Percentiles rank a stretch among this genome's conserved stretches.
Evolutionary conservation across 2,329 filamentous ascomycete species (phyloP).

Genomic region (Phoma herbarum): DNA sequence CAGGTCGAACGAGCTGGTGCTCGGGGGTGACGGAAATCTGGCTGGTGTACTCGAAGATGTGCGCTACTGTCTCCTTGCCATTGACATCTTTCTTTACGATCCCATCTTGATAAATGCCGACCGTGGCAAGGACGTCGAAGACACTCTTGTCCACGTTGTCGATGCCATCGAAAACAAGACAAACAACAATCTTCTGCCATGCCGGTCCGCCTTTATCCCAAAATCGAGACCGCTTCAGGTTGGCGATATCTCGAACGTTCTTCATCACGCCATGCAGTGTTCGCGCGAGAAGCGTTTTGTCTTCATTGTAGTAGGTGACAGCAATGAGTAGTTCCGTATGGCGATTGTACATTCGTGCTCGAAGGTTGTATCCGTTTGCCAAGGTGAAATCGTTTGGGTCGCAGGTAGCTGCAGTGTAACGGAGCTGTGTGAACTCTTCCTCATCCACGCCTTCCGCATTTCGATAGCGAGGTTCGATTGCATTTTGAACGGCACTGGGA

Average conservation of each 20-base stretch:
- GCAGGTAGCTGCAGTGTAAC: neutral
- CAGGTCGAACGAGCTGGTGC: neutral
- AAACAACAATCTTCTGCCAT: neutral
- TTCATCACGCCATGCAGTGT: neutral
- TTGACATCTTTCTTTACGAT: neutral
- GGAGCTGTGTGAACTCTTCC: neutral
- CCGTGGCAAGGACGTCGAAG: neutral
- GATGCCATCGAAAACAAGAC: neutral
- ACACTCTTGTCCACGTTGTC: neutral
- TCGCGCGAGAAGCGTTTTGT: neutral
- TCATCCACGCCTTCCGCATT: neutral
- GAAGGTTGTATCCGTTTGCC: neutral
- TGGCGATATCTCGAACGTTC: neutral
- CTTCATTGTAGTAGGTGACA: neutral
- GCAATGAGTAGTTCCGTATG: neutral
- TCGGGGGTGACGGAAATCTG: neutral
- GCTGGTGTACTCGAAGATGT: neutral
- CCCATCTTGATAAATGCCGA: neutral
- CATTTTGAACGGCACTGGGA: neutral
- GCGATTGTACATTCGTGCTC: neutral
- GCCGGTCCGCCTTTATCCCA: neutral
- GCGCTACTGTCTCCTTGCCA: neutral
- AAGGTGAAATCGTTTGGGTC: neutral
- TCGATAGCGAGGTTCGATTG: neutral
- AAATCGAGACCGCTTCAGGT: neutral